phyloP scores from a whole-genome alignment of 768 basidiomycete genomes.

The Rhizopogon rudus region DNA sequence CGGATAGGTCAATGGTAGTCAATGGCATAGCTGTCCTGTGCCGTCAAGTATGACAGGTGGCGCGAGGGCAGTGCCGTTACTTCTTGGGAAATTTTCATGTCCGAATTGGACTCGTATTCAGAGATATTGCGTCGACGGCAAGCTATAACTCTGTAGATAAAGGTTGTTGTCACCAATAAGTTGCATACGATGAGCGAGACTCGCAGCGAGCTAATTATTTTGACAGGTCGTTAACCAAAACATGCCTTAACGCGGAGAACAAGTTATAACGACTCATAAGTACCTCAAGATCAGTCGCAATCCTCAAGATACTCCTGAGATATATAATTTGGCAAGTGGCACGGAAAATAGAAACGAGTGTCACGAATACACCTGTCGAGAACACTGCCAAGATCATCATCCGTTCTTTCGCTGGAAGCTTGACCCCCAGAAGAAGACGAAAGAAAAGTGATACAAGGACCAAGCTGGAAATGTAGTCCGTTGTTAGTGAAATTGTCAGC shows the following conservation, averaged over 20 bases:
- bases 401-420: conserved; percentile 34
- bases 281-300: conserved; percentile 41
- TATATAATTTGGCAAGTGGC: conserved; percentile 35
- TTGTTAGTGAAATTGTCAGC: conserved; percentile 18
- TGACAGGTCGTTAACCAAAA: background rate
- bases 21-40: background rate
- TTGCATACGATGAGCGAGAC: conserved; percentile 38
- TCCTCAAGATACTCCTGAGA: conserved; percentile 2
- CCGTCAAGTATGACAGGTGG: background rate
- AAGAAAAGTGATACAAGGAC: conserved; percentile 43
- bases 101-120: background rate
- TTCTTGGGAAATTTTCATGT: background rate
- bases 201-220: conserved; percentile 23
- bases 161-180: conserved; percentile 34
- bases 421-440: conserved; percentile 38
- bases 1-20: background rate
- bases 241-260: background rate
- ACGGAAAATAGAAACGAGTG: conserved; percentile 39
- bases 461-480: conserved; percentile 42
- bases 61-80: background rate
- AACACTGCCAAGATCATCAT: conserved; percentile 41
- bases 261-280: too few relatives aligned
- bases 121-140: background rate
- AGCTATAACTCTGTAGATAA: conserved; percentile 20
- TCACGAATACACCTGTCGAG: conserved; percentile 49